Base-by-base conservation (phyloP, 345 rosid species). In the Excoecaria agallocha region DNA sequence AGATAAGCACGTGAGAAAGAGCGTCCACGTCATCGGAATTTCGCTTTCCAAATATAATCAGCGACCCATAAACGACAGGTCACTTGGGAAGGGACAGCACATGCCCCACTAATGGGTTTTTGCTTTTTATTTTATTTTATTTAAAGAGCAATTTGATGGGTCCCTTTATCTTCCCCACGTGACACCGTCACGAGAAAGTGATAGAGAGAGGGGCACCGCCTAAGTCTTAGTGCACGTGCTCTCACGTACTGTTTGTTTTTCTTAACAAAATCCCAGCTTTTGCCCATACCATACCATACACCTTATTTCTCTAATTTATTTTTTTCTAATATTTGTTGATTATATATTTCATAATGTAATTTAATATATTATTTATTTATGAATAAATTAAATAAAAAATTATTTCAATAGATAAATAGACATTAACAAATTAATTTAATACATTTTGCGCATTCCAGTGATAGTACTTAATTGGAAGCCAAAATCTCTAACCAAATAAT, bases 181-280 rank as follows among this genome's bases (percentile, higher is more conserved):
- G 87, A 82, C 71, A 69, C 77, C 78, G 78, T 84, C 83, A 79
- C 85, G 83, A 75, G 79, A 77, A 68, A 70, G 85, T 35, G 49
- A 71, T 22, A 45, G 52, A 77, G 52, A 63, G 72, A 77, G 63
- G 58, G 56, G 69, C 74, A 73, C 77, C 79, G 76, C 79, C 69
- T 62, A 69, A 48, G 63, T 46, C 76, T 61, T 43, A 13, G 71
- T 58, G 64, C 85, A 85, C 85, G 87, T 85, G 87, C 81, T 52
- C 67, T 71, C 82, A 74, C 82, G 77, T 37, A 38, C 54, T 45
- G 25, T 19, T 67, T 37, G 6, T 20, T 71, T n/a, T 37, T 37
- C 2, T 25, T 62, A 12, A 5, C 12, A 8, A 24, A 24, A 59
- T 20, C 0, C 25, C 12, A 19, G 3, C 3, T 25, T 11, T 12